Conservation (phyloP, 352 stramenopile species). For the Pythium coloratum region DNA sequence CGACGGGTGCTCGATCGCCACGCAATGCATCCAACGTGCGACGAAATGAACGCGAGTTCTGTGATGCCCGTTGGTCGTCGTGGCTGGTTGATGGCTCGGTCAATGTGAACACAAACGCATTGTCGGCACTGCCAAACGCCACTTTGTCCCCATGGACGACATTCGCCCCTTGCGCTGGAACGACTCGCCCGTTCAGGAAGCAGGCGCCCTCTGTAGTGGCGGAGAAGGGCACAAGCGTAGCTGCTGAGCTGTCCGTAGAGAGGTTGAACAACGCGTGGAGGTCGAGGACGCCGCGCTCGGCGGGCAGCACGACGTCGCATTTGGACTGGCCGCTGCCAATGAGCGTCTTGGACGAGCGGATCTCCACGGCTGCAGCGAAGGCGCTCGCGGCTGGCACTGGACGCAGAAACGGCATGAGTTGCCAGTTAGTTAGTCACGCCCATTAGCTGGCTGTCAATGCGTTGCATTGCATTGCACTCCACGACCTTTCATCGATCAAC, state of each 20-base stretch:
- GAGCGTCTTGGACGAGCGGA: constrained; percentile 64
- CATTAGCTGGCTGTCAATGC: neutral
- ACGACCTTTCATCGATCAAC: constrained; percentile 17
- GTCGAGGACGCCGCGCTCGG: constrained; percentile 39
- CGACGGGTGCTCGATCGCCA: constrained; percentile 29
- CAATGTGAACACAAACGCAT: constrained; percentile 59
- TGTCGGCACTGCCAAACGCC: constrained; percentile 44
- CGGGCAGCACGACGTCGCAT: constrained; percentile 58
- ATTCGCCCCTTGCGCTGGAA: constrained; percentile 38
- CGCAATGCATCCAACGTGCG: constrained; percentile 47
- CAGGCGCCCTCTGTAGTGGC: constrained; percentile 32
- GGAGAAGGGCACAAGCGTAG: constrained; percentile 59
- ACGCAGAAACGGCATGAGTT: constrained; percentile 49
- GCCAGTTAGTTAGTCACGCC: neutral
- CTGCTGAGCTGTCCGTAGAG: constrained; percentile 32
- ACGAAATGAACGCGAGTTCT: constrained; percentile 40
- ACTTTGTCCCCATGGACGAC: constrained; percentile 67
- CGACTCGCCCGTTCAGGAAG: constrained; percentile 48
- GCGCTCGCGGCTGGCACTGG: neutral
- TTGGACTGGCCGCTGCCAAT: constrained; percentile 44
- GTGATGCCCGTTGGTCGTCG: neutral
- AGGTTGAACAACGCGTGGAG: constrained; percentile 62
- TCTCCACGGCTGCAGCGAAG: constrained; percentile 28
- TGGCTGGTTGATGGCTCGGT: constrained; percentile 11
- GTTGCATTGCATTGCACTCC: neutral